A percentile compares a stretch with the other conserved stretches of the same genome.
These are phyloP conservation scores for Paramecium biaurelia DNA, from an alignment of 73 alveolate species.

Conservation along the genomic window DNA sequence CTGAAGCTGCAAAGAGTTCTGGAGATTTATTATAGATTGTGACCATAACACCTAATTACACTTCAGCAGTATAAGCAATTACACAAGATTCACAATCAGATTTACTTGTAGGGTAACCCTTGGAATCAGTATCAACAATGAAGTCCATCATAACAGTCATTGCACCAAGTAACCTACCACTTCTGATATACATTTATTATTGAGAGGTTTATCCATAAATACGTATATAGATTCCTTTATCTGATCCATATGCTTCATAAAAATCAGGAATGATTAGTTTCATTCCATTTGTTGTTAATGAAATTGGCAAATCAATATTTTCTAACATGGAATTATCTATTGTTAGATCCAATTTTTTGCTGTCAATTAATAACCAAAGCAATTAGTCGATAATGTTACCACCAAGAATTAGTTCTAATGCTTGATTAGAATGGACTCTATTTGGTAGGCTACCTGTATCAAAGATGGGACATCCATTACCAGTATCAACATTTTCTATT, in stretches of 20 bases:
- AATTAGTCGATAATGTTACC: neutral
- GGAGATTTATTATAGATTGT: neutral
- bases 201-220: neutral
- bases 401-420: neutral
- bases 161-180: conserved; percentile 35
- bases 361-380: neutral
- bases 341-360: neutral
- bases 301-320: conserved; percentile 10
- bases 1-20: neutral
- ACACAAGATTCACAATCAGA: neutral
- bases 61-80: conserved; percentile 10
- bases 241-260: conserved; percentile 29
- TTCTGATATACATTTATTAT: conserved; percentile 12
- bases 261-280: conserved; percentile 7
- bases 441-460: conserved; percentile 41
- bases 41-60: neutral
- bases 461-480: neutral
- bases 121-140: neutral
- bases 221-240: neutral
- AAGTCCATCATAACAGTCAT: conserved; percentile 3
- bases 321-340: neutral
- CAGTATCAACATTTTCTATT: neutral
- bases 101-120: neutral
- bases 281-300: conserved; percentile 4
- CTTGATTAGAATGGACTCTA: neutral